A percentile compares a stretch with the other conserved stretches of the same genome.
phyloP scores from a whole-genome alignment of 2,329 filamentous ascomycete species.

The Aspergillus sp. region DNA sequence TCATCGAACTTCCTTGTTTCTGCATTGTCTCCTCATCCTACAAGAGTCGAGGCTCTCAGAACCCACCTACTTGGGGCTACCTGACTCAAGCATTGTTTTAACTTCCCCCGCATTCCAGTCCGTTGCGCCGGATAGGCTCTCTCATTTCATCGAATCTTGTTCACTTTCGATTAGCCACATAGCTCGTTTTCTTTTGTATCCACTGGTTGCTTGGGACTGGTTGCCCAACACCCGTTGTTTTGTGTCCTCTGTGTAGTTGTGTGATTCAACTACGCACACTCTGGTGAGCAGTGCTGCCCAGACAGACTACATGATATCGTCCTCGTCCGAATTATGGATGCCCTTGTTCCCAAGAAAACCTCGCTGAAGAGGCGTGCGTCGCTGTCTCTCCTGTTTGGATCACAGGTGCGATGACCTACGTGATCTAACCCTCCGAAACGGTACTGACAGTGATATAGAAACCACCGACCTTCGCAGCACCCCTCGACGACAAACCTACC shows the following conservation, averaged over 20 bases:
- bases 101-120: slow-evolving; percentile 20
- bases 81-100: slow-evolving; percentile 1
- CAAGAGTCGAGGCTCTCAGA: not conserved
- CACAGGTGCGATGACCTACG: slow-evolving; percentile 14
- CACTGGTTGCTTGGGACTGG: slow-evolving; percentile 12
- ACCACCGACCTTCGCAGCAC: slow-evolving; percentile 14
- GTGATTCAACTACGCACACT: not conserved
- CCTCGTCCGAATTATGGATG: slow-evolving; percentile 15
- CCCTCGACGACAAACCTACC: slow-evolving; percentile 15
- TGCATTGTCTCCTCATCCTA: not conserved
- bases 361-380: slow-evolving; percentile 16
- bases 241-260: not conserved
- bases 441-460: slow-evolving; percentile 11
- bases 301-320: not conserved
- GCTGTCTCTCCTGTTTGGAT: slow-evolving; percentile 16
- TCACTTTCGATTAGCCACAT: not conserved
- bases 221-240: slow-evolving; percentile 7
- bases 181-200: slow-evolving; percentile 7
- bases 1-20: slow-evolving; percentile 1
- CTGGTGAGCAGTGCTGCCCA: not conserved
- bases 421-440: not conserved
- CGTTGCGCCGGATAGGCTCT: slow-evolving; percentile 10
- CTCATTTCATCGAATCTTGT: not conserved
- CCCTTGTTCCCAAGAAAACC: slow-evolving; percentile 8
- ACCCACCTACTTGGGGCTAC: not conserved